Evolutionary conservation across 345 rosid species (phyloP), one percentile per base, ranked within the genome.

Genomic region (Alliaria petiolata): DNA sequence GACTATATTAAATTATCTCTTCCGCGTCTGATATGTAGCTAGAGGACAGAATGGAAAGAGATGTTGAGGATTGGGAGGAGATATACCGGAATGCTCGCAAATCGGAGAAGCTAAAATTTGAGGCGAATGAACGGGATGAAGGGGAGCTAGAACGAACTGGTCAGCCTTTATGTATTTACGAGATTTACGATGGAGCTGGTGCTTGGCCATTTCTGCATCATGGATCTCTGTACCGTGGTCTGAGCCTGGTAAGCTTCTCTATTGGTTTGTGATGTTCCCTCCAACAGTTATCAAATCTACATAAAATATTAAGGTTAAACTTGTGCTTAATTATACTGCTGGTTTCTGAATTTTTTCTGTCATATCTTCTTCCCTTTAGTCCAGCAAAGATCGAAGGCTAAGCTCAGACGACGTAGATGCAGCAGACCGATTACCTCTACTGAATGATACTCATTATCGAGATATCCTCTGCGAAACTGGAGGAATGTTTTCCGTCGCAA

Each of bases 131-230:
- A 77, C 87, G 97, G 78, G 99, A 92, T 78, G 98, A 95, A 82
- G 99, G 98, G 67, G 99, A 95, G 80, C 89, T 95, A 44, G 99
- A 92, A 76, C 83, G 99, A 81, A 95, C 93, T 14, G 99, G 99
- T 49, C 97, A 95, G 77, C 86, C 90, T 15, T 85, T 95, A 68
- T 88, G 97, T 78, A 89, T 95, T 59, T 95, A 95, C 72, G 98
- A 95, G 85, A 86, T 95, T 67, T 95, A 89, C 19, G 57, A 81
- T 65, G 98, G 96, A 68, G 73, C 89, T 76, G 99, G 99, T 75
- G 93, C 96, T 5, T 95, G 95, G 99, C 86, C 92, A 8, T 90
- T 95, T 83, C 80, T 95, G 83, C 98, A 95, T 68, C 98, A 95
- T 73, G 97, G 98, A 49, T 95, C 98, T 44, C 69, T 95, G 54